phyloP scores from a whole-genome alignment of 495 filamentous ascomycete genomes.

The Tetracladium marchalianum region DNA sequence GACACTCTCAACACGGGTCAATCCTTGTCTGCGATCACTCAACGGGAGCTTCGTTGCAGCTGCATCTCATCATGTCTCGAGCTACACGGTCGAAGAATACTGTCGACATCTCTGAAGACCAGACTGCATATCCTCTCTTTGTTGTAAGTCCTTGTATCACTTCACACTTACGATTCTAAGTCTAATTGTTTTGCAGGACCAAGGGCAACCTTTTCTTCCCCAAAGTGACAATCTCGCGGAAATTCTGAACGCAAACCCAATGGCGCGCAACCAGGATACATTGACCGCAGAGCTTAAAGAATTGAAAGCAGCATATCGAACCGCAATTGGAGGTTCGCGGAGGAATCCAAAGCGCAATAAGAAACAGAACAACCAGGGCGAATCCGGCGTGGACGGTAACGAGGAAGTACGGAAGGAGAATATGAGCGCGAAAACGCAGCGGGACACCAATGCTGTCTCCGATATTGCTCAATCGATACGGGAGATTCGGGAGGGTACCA shows the following conservation, averaged over 20 bases:
- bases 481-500: slow-evolving; percentile 4
- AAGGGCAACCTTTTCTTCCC: no score
- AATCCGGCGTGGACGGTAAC: not conserved
- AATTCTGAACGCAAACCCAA: not conserved
- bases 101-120: slow-evolving; percentile 14
- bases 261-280: not conserved
- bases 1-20: no score
- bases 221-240: slow-evolving; percentile 6
- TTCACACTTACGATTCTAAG: no score
- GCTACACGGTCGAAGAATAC: slow-evolving; percentile 22
- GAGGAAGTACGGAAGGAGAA: not conserved
- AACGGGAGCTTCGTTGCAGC: no score
- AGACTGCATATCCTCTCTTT: slow-evolving; percentile 13
- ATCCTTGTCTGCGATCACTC: no score
- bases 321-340: slow-evolving; percentile 19
- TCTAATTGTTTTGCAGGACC: no score
- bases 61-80: slow-evolving; percentile 21
- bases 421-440: not conserved
- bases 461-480: slow-evolving; percentile 1
- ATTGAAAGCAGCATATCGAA: slow-evolving; percentile 17
- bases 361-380: slow-evolving; percentile 19
- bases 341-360: slow-evolving; percentile 19
- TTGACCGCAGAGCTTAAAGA: slow-evolving; percentile 15
- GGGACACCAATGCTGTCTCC: not conserved
- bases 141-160: no score